Base-by-base conservation (phyloP, 1,284 basidiomycete genomes). In the Ganoderma sinense region DNA sequence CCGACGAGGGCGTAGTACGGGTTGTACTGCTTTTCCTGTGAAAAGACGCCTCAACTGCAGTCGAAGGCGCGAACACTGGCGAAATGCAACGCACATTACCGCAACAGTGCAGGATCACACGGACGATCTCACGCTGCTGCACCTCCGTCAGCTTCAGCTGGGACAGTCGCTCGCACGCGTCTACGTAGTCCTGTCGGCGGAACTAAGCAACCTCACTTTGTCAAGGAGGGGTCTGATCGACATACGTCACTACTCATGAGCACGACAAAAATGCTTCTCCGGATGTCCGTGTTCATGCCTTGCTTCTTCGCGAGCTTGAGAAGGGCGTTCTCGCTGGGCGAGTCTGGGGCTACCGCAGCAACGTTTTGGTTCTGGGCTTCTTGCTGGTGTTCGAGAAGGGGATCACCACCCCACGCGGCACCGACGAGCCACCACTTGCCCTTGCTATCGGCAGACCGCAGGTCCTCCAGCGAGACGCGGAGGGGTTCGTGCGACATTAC, bases 381-480 rank as follows among this genome's bases (percentile, higher is more conserved):
- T 71, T 75, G 66, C 29, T 88, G 85, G 63, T 85, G 87, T 69
- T 96, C 94, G 31, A 92, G 85, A 1, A 98, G 86, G 2, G 96
- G 95, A 77, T 99, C 93, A 0, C 97, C 97, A 36, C 89, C 88
- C 97, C 97, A 99, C 1, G 95, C 97, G 0, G 97, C 96, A 33
- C 97, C 98, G 45, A 99, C 95, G 1, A 99, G 86, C 98, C 98
- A 99, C 98, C 98, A 99, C 82, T 97, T 98, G 2, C 98, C 98
- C 77, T 92, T 94, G 39, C 88, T 93, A 67, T 95, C 91, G 0
- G 96, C 94, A 1, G 91, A 89, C 69, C 90, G 92, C 13, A 99
- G 86, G 80, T 99, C 97, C n/a, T 88, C 84, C 26, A 99, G 84
- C 0, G 91, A 90, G 1, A 97, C 90, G 1, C 95, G 92, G 10